Evolutionary conservation across 805 yeast genomes (phyloP).

Genomic region (Saturnispora halmiae): DNA sequence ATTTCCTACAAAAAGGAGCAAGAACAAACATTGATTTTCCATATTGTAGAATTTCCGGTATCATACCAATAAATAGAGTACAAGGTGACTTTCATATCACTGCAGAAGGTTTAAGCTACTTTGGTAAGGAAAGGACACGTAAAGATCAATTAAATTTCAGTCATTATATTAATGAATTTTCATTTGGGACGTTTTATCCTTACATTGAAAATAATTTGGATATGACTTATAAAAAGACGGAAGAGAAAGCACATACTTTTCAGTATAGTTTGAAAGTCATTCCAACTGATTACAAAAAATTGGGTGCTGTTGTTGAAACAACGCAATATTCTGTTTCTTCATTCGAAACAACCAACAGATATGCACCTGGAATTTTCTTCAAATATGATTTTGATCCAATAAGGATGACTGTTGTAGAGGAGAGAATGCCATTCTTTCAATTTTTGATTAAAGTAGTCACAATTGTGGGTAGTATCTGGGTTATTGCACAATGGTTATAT

Average conservation of each 20-base stretch:
- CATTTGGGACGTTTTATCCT: slow-evolving; percentile 88
- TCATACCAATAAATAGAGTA: slow-evolving; percentile 77
- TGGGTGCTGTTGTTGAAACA: slow-evolving; percentile 69
- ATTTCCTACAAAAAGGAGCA: slow-evolving; percentile 40
- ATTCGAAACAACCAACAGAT: slow-evolving; percentile 19
- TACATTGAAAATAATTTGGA: slow-evolving; percentile 84
- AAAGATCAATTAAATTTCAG: slow-evolving; percentile 59
- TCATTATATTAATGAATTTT: slow-evolving; percentile 77
- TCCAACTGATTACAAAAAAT: slow-evolving; percentile 65
- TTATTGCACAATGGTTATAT: slow-evolving; percentile 59
- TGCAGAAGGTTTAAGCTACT: slow-evolving; percentile 55
- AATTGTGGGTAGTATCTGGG: slow-evolving; percentile 71
- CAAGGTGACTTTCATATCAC: slow-evolving; percentile 80
- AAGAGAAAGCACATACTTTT: slow-evolving; percentile 40
- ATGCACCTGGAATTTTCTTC: slow-evolving; percentile 72
- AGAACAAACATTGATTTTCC: slow-evolving; percentile 47
- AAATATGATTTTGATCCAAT: slow-evolving; percentile 87
- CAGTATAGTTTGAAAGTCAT: slow-evolving; percentile 71
- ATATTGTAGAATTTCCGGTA: slow-evolving; percentile 82
- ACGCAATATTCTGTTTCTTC: slow-evolving; percentile 75
- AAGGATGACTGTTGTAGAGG: slow-evolving; percentile 57
- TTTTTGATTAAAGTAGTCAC: slow-evolving; percentile 74
- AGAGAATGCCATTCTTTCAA: slow-evolving; percentile 65
- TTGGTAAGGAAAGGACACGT: slow-evolving; percentile 37
- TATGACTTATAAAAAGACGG: slow-evolving; percentile 51